Conservation (phyloP, 2,329 filamentous ascomycete species). For the Beauveria pseudobassiana region DNA sequence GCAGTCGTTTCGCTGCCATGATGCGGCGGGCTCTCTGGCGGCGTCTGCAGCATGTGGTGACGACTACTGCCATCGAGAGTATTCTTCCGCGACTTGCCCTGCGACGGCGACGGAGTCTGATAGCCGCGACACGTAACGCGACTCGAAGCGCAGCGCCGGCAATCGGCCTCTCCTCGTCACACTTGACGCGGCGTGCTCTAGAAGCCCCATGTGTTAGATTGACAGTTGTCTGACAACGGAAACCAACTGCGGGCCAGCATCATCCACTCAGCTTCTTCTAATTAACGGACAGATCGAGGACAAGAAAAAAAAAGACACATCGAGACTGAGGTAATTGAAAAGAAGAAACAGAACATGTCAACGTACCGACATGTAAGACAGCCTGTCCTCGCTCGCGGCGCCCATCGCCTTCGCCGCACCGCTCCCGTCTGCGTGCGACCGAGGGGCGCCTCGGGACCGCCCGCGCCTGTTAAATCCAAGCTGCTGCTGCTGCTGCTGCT, state of each 20-base stretch:
- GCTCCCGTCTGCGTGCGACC: background rate
- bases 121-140: background rate
- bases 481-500: background rate
- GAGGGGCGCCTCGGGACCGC: background rate
- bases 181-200: background rate
- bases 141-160: background rate
- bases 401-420: background rate
- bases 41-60: background rate
- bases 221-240: background rate
- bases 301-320: too few relatives aligned
- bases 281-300: too few relatives aligned
- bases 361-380: slow-evolving; percentile 3
- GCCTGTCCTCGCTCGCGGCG: background rate
- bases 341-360: too few relatives aligned
- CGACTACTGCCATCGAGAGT: background rate
- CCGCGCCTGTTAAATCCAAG: background rate
- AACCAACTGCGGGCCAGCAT: too few relatives aligned
- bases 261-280: too few relatives aligned
- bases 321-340: too few relatives aligned
- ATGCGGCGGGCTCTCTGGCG: background rate
- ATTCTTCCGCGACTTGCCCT: background rate
- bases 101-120: background rate
- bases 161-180: slow-evolving; percentile 2
- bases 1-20: background rate
- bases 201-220: background rate